Base-by-base conservation (phyloP, 2,329 filamentous ascomycete species). In the Apiospora koreana region DNA sequence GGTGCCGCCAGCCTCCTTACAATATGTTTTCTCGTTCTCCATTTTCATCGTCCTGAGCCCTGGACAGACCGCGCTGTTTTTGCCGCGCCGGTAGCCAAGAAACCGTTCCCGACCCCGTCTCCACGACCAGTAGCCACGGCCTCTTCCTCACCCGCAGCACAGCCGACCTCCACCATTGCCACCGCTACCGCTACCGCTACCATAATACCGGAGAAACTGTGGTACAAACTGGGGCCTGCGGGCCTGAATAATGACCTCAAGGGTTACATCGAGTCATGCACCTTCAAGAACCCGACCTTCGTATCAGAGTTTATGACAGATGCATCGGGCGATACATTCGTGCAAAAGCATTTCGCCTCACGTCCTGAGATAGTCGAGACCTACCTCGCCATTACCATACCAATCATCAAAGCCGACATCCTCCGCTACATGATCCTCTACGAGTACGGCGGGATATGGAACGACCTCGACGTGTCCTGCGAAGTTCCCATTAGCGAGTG, bases 351-450 rank as follows among this genome's bases (percentile, higher is more conserved):
- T 16, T 58, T 35, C 16, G 50, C 50, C 2, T 18, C 18, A 16
- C 50, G 50, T 4, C 50, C 28, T 16, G 50, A 58, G 6, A 35
- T 35, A 16, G 16, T 58, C 18, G 28, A 58, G 7, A 31, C 80
- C 6, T 25, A 72, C 14, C 54, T 74, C 1, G 71, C 70, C 9
- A 69, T 79, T 25, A 70, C 70, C 2, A 78, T 77, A 64, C 76
- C 76, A 3, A 79, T 76, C 23, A 74, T 79, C 67, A 78, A 77
- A 65, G 79, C 79, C 18, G 90, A 92, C 77, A 81, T 92, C 10
- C 80, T 92, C 67, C 87, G 90, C 12, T 92, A 92, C 77, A 84
- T 92, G 70, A 82, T 92, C 74, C 89, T 92, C 86, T 91, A 91
- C 75, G 86, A 88, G 4, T 88, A 91, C 75, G 89, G 89, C 28